Base-by-base conservation (phyloP, 2,329 filamentous ascomycete species). In the Aspergillus flavus region DNA sequence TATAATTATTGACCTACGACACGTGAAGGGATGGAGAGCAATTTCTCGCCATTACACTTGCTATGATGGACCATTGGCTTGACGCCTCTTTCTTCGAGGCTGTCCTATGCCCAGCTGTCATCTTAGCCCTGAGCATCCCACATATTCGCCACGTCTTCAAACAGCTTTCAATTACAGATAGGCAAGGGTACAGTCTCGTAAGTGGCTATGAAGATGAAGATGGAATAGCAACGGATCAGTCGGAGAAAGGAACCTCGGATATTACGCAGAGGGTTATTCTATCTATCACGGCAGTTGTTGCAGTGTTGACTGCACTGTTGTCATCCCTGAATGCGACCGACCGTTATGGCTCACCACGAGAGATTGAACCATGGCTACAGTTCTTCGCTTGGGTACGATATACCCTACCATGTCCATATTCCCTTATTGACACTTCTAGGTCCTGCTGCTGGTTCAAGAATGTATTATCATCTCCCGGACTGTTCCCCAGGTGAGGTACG, bases 41-140 rank as follows among this genome's bases (percentile, higher is more conserved):
- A 6, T 52, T 52, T 19, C 28, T 12, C 21, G 28, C 19, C 12
- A 12, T 21, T 32, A 14, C 11, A 55, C 4, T 4, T 23, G n/a
- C 10, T 39, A 55, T 26, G 34, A 55, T 39, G 52, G 21, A 36
- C 19, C 19, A 54, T 36, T 23, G 19, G 30, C 28, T 16, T 23
- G 32, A 39, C 52, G n/a, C n/a, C 52, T 16, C 32, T 34, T 34
- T 50, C 46, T 32, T 23, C 5, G 30, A n/a, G 32, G 52, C 52
- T 55, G n/a, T 39, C 32, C 16, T 55, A 11, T 39, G 14, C 34
- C 30, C 45, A 3, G 53, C 50, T n/a, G 19, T 57, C 58, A 54
- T 48, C 14, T 34, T 63, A 10, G 52, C 34, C 14, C 23, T 62
- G 28, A 39, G 48, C 23, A 55, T 62, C 19, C 61, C 55, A 34